A percentile compares a stretch with the other conserved stretches of the same genome.
phyloP scores from a whole-genome alignment of 805 yeast genomes.

The Jamesozyma gamospora region DNA sequence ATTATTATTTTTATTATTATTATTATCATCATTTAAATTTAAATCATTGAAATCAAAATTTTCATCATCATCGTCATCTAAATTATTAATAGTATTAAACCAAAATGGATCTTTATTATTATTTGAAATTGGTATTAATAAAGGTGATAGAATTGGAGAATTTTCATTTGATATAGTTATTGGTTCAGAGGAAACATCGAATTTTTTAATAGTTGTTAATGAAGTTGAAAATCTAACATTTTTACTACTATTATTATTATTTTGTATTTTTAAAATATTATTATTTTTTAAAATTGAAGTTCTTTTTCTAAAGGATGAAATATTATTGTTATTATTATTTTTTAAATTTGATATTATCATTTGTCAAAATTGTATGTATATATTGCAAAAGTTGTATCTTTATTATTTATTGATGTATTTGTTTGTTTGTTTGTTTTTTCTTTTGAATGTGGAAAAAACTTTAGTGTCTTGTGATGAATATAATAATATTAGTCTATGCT shows the following conservation, averaged over 20 bases:
- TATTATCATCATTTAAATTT: slow-evolving; percentile 1
- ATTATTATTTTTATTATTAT: not conserved
- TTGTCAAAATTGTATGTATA: no score
- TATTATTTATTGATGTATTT: no score
- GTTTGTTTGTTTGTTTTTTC: no score
- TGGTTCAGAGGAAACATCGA: slow-evolving; percentile 53
- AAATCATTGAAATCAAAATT: slow-evolving; percentile 1
- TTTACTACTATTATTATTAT: slow-evolving; percentile 1
- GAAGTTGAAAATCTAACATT: slow-evolving; percentile 56
- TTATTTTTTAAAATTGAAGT: not conserved
- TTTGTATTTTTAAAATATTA: not conserved
- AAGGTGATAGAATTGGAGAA: slow-evolving; percentile 28
- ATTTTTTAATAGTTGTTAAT: slow-evolving; percentile 53
- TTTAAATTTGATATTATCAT: no score
- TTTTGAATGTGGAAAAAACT: no score
- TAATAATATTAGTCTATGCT: no score
- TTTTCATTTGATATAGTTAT: slow-evolving; percentile 50
- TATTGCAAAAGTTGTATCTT: no score
- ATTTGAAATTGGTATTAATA: slow-evolving; percentile 7
- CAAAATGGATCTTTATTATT: slow-evolving; percentile 7
- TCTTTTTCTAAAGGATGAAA: not conserved
- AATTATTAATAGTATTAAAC: slow-evolving; percentile 7
- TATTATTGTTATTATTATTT: no score
- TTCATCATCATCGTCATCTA: slow-evolving; percentile 3
- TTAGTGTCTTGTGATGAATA: no score